These are phyloP conservation scores for Bipolaris victoriae DNA, from an alignment of 2,329 filamentous ascomycete genomes.

Conservation along the genomic window DNA sequence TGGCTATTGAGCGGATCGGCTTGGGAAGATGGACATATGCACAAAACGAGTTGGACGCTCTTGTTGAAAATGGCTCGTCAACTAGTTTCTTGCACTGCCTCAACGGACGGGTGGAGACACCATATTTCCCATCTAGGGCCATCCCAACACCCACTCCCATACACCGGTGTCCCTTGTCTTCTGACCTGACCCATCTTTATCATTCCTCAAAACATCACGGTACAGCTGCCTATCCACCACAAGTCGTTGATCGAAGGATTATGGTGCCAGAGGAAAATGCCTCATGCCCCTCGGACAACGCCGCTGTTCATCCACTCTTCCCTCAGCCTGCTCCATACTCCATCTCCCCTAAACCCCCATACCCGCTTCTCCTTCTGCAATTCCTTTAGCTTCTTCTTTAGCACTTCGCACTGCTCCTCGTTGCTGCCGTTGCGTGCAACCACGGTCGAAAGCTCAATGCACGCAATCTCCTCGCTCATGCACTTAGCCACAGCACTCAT, in stretches of 20 bases:
- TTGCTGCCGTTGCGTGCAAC: slow-evolving; percentile 2
- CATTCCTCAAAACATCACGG: not conserved
- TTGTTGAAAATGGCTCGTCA: slow-evolving; percentile 8
- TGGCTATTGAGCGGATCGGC: slow-evolving; percentile 7
- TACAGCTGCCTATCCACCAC: not conserved
- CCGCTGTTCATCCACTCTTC: slow-evolving; percentile 26
- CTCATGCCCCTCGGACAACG: slow-evolving; percentile 10
- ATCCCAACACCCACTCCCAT: not conserved
- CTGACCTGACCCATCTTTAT: not conserved
- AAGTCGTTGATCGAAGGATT: not conserved
- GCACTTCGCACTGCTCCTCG: not conserved
- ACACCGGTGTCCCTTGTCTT: not conserved
- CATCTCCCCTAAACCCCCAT: slow-evolving; percentile 26
- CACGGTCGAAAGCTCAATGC: slow-evolving; percentile 16
- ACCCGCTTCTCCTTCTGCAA: slow-evolving; percentile 21
- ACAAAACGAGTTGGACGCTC: not conserved
- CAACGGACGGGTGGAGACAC: not conserved
- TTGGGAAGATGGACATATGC: slow-evolving; percentile 2
- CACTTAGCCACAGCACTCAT: slow-evolving; percentile 14
- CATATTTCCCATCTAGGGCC: not conserved
- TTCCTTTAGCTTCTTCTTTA: slow-evolving; percentile 11
- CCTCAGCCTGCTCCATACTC: slow-evolving; percentile 17
- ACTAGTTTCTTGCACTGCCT: slow-evolving; percentile 10
- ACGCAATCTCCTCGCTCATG: slow-evolving; percentile 31
- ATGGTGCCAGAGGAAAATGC: not conserved